Evolutionary conservation across 2,329 filamentous ascomycete genomes (phyloP), one percentile per base, ranked within the genome.

Genomic region (Aspergillus ochraceus): DNA sequence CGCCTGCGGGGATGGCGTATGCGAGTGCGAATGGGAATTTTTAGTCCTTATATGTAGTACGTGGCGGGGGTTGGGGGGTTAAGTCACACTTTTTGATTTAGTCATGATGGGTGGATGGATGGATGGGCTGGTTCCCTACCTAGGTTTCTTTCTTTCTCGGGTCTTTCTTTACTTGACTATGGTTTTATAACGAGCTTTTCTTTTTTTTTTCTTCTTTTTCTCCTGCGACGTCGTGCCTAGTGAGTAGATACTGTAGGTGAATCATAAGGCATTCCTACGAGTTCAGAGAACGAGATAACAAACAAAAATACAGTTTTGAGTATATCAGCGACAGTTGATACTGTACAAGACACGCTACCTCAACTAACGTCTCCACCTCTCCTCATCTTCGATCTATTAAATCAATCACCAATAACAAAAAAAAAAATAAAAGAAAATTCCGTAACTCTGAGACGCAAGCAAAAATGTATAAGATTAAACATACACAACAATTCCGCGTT

Each of bases 311-410:
- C 61, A 66, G 60, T 66, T 71, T 71, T 66, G 57, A 59, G 67
- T 69, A 71, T 71, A 71, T 68, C 65, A 66, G 68, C 61, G 66
- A 71, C 67, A 69, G 68, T 70, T 67, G 65, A 64, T 72, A 72
- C 69, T 72, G 68, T 72, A 72, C 69, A 71, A 66, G 62, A 70
- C 62, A 64, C 66, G 65, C 69, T 69, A 65, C 67, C 60, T 62
- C 63, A 52, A 30, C 50, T 52, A 62, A 57, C 64, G 56, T 61
- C 64, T n/a, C 17, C 36, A 6, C 8, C 17, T 6, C 17, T 8
- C 36, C 63, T 60, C 64, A 63, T 59, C 55, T 60, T 68, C 66
- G 65, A 69, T 72, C 67, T 69, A 68, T 71, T 69, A 69, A 42
- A 60, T 61, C 64, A 42, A 60, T 61, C 64, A 62, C 65, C 62